phyloP scores from a whole-genome alignment of 2,329 filamentous ascomycete species.

The Fusarium caatingaense region DNA sequence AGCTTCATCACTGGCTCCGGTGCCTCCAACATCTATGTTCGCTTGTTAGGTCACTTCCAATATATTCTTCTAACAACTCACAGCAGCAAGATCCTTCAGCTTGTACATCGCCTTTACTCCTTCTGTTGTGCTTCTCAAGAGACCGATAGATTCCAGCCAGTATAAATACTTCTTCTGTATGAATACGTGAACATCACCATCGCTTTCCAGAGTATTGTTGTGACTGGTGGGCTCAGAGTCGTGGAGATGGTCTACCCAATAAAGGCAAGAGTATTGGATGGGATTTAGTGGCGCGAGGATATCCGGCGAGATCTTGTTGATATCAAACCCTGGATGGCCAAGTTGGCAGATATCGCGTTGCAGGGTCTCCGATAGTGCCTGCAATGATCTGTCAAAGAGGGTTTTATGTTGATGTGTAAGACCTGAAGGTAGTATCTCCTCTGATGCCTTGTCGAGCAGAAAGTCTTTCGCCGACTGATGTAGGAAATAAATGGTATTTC shows the following conservation, averaged over 20 bases:
- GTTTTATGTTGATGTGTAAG: not conserved
- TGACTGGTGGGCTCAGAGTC: fast-evolving
- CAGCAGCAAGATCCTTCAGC: not conserved
- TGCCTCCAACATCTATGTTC: fast-evolving
- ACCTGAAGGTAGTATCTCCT: not conserved
- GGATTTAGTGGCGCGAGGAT: fast-evolving
- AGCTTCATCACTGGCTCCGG: fast-evolving
- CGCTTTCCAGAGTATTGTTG: too few species aligned
- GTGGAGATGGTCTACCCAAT: not conserved
- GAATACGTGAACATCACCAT: not conserved
- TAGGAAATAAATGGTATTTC: fast-evolving
- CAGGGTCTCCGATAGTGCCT: not conserved
- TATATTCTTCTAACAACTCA: fast-evolving
- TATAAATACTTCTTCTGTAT: not conserved
- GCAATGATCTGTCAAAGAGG: fast-evolving
- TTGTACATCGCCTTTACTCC: fast-evolving
- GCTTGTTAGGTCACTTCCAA: fast-evolving
- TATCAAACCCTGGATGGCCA: fast-evolving
- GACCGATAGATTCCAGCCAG: not conserved
- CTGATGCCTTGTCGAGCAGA: not conserved
- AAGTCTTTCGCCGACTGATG: not conserved
- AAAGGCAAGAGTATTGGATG: not conserved
- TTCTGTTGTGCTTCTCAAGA: fast-evolving
- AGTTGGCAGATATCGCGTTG: not conserved
- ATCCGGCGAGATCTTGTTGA: fast-evolving